Evolutionary conservation across 192 early-diverging fungal species (phyloP), one percentile per base, ranked within the genome.

Genomic region (Coemansia interrupta): DNA sequence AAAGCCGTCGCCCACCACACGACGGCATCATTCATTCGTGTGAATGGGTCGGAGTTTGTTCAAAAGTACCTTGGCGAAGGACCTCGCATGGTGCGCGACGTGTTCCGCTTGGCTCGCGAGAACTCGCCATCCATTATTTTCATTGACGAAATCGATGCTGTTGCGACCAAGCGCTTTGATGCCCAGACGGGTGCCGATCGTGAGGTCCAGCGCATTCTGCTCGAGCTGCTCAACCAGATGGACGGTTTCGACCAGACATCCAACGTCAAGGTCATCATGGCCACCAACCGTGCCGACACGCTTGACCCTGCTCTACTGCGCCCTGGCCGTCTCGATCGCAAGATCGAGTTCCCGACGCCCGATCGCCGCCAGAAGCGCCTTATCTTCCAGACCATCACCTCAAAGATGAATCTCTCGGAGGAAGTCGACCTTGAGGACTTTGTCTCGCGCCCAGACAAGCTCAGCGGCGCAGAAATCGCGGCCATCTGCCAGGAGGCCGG

Each of bases 261-360:
- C 11, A 95, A 97, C 72, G 93, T 99, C 63, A 99, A 99, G 83
- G 96, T 97, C 20, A 99, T 99, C 54, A 97, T 99, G 96, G 96
- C 96, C 0, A 99, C 95, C 18, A 99, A 99, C 78, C 89, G 94
- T 60, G 93, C 92, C 29, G 96, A 99, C 58, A 95, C 94, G 3
- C 73, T 99, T 23, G 96, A 99, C 76, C 96, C 96, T 30, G 95
- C 95, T 5, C 86, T 99, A 58, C 73, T 99, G 58, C 90, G 96
- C 64, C 96, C 96, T 15, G 96, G 95, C 36, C 90, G 96, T 61
- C 72, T 99, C 62, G 96, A 99, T 65, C 84, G 96, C 60, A 99
- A 99, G 73, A 97, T 99, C 64, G 96, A 99, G 79, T 99, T 99
- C 83, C 96, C 96, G 47, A 90, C 89, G 30, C 96, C 96, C 11